Conservation (phyloP, 176 grass and related monocot species). For the Phoenix dactylifera region DNA sequence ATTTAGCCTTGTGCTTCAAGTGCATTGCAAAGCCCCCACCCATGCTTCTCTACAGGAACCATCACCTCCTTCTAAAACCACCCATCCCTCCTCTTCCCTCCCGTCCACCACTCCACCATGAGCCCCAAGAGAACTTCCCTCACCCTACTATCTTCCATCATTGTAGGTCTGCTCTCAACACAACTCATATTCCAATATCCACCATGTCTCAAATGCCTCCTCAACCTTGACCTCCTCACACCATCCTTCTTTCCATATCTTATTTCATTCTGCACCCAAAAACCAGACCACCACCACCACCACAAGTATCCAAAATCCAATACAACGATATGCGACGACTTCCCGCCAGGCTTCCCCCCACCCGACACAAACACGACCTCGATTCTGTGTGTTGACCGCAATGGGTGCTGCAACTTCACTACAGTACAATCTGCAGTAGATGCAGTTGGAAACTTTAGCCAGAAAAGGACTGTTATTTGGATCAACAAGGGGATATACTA, state of each 20-base stretch:
- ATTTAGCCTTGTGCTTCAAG: conserved; percentile 45
- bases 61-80: conserved; percentile 14
- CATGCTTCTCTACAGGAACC: not conserved
- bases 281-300: not conserved
- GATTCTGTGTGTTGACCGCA: conserved; percentile 57
- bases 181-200: conserved; percentile 6
- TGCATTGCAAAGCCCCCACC: not conserved
- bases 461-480: conserved; percentile 64
- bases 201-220: conserved; percentile 9
- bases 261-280: not conserved
- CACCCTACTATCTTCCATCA: conserved; percentile 19
- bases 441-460: conserved; percentile 31
- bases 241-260: conserved; percentile 6
- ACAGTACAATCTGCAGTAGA: conserved; percentile 53
- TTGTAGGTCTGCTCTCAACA: conserved; percentile 25
- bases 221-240: conserved; percentile 1
- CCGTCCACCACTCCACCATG: conserved; percentile 13
- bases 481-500: conserved; percentile 82
- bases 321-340: conserved; percentile 48
- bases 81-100: conserved; percentile 1
- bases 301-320: not conserved
- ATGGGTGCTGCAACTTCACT: conserved; percentile 73
- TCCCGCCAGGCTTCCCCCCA: conserved; percentile 51
- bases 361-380: conserved; percentile 22
- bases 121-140: conserved; percentile 11